Conservation (phyloP, 2,329 filamentous ascomycete species). For the Aspergillus sclerotialis region DNA sequence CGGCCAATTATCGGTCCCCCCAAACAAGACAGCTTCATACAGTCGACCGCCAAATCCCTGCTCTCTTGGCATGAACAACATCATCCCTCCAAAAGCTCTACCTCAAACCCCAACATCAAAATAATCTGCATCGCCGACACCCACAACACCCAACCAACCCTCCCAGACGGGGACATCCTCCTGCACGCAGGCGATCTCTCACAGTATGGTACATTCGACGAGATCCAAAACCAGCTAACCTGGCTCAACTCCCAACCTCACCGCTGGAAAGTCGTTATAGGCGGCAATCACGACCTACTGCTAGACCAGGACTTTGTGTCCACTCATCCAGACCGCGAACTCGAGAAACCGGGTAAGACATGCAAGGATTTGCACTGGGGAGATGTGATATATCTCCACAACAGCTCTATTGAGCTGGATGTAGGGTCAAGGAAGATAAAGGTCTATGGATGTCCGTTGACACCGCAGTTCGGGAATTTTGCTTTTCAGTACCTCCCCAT, state of each 20-base stretch:
- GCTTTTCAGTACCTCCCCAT: not conserved
- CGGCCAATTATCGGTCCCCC: too few species aligned
- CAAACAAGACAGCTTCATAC: too few species aligned
- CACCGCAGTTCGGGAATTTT: not conserved
- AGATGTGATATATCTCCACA: not conserved
- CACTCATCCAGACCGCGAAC: too few species aligned
- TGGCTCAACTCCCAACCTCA: not conserved
- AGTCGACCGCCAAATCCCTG: too few species aligned
- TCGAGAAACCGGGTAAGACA: too few species aligned
- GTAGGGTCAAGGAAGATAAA: not conserved
- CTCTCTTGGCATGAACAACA: too few species aligned
- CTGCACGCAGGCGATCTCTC: not conserved
- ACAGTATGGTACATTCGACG: not conserved
- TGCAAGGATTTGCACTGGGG: not conserved
- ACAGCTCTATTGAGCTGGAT: not conserved
- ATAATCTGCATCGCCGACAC: not conserved
- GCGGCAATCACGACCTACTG: not conserved
- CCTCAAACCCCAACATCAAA: not conserved
- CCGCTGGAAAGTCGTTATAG: not conserved
- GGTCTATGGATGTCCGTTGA: not conserved
- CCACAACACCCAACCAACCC: not conserved
- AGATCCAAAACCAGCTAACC: not conserved
- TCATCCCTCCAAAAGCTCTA: too few species aligned
- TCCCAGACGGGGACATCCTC: not conserved
- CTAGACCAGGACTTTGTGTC: not conserved